phyloP scores from a whole-genome alignment of 2,329 filamentous ascomycete species.

The Diaporthe ampelina region DNA sequence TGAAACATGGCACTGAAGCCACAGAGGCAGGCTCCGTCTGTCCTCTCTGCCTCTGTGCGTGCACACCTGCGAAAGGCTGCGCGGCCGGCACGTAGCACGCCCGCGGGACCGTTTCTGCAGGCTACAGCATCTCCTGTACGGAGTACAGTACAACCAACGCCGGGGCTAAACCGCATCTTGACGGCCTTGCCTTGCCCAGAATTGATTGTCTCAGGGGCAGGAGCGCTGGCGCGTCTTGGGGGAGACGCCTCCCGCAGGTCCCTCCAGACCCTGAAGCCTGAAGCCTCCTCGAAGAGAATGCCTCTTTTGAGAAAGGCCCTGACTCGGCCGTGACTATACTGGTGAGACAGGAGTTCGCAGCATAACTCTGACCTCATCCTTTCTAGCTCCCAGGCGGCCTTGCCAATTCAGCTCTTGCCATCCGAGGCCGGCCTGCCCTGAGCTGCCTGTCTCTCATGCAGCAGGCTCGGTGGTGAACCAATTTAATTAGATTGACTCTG shows the following conservation, averaged over 20 bases:
- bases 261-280: slow-evolving; percentile 15
- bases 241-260: slow-evolving; percentile 22
- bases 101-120: slow-evolving; percentile 30
- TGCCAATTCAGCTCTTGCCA: slow-evolving; percentile 8
- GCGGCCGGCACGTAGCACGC: slow-evolving; percentile 9
- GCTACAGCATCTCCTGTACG: background rate
- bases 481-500: background rate
- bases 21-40: background rate
- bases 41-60: background rate
- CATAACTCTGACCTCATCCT: background rate
- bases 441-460: slow-evolving; percentile 5
- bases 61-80: too few species aligned
- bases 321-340: slow-evolving; percentile 18
- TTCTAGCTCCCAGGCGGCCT: background rate
- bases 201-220: slow-evolving; percentile 26
- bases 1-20: slow-evolving; percentile 17
- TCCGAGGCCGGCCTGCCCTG: background rate
- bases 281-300: slow-evolving; percentile 8
- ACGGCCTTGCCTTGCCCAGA: slow-evolving; percentile 21
- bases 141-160: background rate
- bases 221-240: slow-evolving; percentile 23
- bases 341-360: slow-evolving; percentile 27
- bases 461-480: background rate
- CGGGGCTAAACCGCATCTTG: slow-evolving; percentile 21
- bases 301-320: slow-evolving; percentile 24